Evolutionary conservation across 441 rosid species (phyloP), one percentile per base, ranked within the genome.

Genomic region (Jatropha podagrica): DNA sequence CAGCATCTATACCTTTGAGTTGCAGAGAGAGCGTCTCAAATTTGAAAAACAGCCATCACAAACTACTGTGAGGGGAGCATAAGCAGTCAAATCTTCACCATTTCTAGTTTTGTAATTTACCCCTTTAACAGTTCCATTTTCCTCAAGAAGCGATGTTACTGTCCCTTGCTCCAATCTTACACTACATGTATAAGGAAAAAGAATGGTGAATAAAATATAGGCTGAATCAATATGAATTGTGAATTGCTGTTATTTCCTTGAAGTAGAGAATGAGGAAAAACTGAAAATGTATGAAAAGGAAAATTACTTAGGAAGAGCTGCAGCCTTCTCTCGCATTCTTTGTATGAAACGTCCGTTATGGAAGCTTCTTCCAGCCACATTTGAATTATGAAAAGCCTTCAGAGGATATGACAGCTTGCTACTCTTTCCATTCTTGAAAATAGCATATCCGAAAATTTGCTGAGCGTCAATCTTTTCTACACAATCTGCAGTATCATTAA

Each of bases 261-360:
- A 10, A 48, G 51, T 48, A 8, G 51, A 48, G 51, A 48, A 48
- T 8, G 3, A 48, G 13, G 0, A 11, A 48, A 11, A 11, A 12
- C 13, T 11, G 8, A 48, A 48, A 9, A 32, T 32, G 14, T 48
- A 77, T 49, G 40, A 49, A 44, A 63, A 41, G 58, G 72, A 67
- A 17, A 2, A 32, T 32, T 86, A 93, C 98, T 87, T 93, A 74
- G 91, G 85, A 71, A 90, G 89, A 23, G 92, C 56, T 67, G 86
- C 87, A 85, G 97, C 90, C 81, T 92, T 93, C 78, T 90, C 90
- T 51, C 92, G 85, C 94, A 93, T 87, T 79, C 90, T 88, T 82
- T 87, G 97, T 69, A 88, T 89, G 81, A 93, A 93, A 13, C 98
- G 94, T 10, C 92, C 98, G 73, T 92, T 93, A 82, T 93, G 96